phyloP scores from a whole-genome alignment of 257 asterid species.

The Fraxinus cuspidata region DNA sequence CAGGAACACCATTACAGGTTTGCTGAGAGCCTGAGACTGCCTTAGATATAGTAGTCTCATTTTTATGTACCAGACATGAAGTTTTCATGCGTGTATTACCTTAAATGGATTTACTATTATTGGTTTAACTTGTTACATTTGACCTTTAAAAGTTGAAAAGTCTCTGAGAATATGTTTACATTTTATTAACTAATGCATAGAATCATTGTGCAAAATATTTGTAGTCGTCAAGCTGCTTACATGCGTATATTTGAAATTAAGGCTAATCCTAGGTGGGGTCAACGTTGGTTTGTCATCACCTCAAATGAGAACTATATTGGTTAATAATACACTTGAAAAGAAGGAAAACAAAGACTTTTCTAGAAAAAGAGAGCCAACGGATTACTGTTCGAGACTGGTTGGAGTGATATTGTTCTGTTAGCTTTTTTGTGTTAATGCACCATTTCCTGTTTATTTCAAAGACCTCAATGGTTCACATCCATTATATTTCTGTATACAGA shows the following conservation, averaged over 20 bases:
- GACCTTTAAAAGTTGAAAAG: slow-evolving; percentile 6
- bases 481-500: slow-evolving; percentile 56
- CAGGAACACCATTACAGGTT: slow-evolving; percentile 99
- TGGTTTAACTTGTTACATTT: slow-evolving; percentile 8
- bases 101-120: background rate
- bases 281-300: background rate
- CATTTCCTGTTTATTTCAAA: background rate
- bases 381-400: background rate
- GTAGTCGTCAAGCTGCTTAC: slow-evolving; percentile 12
- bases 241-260: background rate
- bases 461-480: slow-evolving; percentile 11
- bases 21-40: slow-evolving; percentile 7
- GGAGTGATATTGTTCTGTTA: background rate
- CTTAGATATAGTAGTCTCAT: slow-evolving; percentile 11
- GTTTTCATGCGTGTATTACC: slow-evolving; percentile 2
- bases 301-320: background rate
- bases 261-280: slow-evolving; percentile 1
- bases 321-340: background rate
- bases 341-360: background rate
- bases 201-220: slow-evolving; percentile 9
- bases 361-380: background rate
- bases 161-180: slow-evolving; percentile 3
- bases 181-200: background rate
- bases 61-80: slow-evolving; percentile 18
- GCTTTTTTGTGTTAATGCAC: background rate